phyloP scores from a whole-genome alignment of 345 rosid genomes.

The Pugionium cornutum region DNA sequence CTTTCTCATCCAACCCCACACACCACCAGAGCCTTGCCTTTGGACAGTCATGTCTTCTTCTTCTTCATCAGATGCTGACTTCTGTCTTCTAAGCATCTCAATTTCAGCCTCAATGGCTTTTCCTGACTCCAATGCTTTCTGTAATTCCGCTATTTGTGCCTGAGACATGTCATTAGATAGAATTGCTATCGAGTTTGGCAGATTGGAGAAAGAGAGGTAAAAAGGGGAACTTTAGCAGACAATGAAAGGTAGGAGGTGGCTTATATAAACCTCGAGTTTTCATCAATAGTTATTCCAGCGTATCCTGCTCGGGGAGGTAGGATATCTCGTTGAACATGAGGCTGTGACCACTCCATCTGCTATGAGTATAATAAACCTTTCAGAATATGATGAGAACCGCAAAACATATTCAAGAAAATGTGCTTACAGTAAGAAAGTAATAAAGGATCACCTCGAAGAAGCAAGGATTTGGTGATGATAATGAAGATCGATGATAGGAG shows the following conservation, averaged over 20 bases:
- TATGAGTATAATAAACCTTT: constrained; percentile 9
- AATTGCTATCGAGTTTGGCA: not conserved
- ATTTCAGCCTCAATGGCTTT: constrained; percentile 77
- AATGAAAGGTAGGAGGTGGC: not conserved
- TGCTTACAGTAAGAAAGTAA: constrained; percentile 45
- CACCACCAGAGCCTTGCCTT: constrained; percentile 78
- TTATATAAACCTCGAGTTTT: constrained; percentile 70
- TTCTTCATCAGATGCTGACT: constrained; percentile 63
- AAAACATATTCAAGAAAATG: constrained; percentile 7
- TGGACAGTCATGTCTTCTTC: constrained; percentile 55
- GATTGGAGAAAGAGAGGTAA: too few species aligned
- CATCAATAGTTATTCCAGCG: constrained; percentile 73
- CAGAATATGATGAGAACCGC: constrained; percentile 22
- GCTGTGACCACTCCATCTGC: constrained; percentile 98
- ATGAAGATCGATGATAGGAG: too few species aligned
- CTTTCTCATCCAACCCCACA: constrained; percentile 74
- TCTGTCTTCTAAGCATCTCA: constrained; percentile 74
- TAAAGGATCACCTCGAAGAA: too few species aligned
- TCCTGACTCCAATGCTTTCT: constrained; percentile 76
- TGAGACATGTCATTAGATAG: constrained; percentile 39
- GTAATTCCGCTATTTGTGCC: constrained; percentile 91
- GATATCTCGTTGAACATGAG: constrained; percentile 71
- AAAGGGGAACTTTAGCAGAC: too few species aligned
- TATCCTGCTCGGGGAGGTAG: constrained; percentile 73
- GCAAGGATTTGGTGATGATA: too few species aligned